These are phyloP conservation scores for Acanthamoeba castellanii DNA, from an alignment of 208 protist genomes.

Conservation along the genomic window DNA sequence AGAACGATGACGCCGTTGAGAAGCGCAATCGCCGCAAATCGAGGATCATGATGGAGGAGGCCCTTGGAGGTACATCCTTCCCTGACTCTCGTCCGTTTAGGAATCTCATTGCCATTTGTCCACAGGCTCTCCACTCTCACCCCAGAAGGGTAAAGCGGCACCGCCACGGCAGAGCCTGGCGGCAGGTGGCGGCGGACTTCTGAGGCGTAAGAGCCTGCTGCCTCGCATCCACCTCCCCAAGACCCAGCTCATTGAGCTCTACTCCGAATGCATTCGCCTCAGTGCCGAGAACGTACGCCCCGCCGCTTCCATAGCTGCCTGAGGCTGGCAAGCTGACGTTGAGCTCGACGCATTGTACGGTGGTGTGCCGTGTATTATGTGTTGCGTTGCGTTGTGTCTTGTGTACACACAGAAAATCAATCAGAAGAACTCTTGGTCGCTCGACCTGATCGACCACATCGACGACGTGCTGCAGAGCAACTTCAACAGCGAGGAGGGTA, in stretches of 20 bases:
- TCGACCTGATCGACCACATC: conserved; percentile 92
- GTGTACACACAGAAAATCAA: conserved; percentile 89
- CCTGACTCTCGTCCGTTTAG: neutral
- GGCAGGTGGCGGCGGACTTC: neutral
- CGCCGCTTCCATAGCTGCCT: neutral
- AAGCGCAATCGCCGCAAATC: conserved; percentile 17
- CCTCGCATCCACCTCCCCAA: conserved; percentile 26
- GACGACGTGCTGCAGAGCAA: conserved; percentile 83
- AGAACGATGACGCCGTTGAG: neutral
- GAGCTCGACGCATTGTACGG: neutral
- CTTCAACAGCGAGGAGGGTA: conserved; percentile 65
- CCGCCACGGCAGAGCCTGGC: neutral
- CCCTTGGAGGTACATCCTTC: neutral
- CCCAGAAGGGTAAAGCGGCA: neutral
- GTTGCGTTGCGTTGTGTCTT: neutral
- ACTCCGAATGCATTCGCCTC: conserved; percentile 86
- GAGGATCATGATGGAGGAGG: neutral
- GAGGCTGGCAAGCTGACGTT: neutral
- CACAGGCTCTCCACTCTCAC: neutral
- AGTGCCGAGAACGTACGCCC: conserved; percentile 85
- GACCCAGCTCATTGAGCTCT: conserved; percentile 83
- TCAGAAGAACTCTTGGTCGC: conserved; percentile 90
- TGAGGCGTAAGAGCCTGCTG: conserved; percentile 29
- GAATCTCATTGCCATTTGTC: neutral
- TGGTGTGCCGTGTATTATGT: neutral